phyloP scores from a whole-genome alignment of 1,284 basidiomycete genomes.

The Moesziomyces antarcticus region DNA sequence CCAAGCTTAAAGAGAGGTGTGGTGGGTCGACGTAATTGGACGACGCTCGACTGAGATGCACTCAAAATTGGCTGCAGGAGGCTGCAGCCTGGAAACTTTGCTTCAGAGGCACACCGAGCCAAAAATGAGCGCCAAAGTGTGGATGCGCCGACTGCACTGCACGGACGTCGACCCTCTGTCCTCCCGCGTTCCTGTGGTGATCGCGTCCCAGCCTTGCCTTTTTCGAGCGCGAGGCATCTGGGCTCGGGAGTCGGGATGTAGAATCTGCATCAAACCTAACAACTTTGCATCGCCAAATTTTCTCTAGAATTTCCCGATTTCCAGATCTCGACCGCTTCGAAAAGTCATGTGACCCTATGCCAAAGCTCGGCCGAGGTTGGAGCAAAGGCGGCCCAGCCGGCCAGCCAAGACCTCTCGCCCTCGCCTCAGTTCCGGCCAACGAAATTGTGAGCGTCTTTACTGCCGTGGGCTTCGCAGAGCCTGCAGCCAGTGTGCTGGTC shows the following conservation, averaged over 20 bases:
- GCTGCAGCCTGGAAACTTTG: constrained; percentile 26
- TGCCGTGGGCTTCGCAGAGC: no score
- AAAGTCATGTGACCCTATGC: neutral
- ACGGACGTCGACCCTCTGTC: constrained; percentile 10
- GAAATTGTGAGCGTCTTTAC: no score
- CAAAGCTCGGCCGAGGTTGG: constrained; percentile 12
- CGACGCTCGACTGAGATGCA: neutral
- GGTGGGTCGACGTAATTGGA: neutral
- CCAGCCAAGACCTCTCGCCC: no score
- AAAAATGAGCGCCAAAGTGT: neutral
- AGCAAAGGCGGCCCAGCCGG: no score
- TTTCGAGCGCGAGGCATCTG: neutral
- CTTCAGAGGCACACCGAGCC: neutral
- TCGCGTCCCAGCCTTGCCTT: constrained; percentile 1
- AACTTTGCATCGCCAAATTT: neutral
- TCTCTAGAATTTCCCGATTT: neutral
- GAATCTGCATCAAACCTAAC: neutral
- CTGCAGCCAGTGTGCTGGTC: no score
- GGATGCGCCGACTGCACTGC: neutral
- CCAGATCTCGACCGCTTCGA: neutral
- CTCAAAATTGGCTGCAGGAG: constrained; percentile 6
- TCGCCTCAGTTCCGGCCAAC: no score
- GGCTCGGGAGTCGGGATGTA: constrained; percentile 9
- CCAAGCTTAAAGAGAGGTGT: neutral
- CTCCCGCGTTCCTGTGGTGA: neutral